Percentiles rank a stretch among this genome's conserved stretches.
phyloP scores from a whole-genome alignment of 768 basidiomycete genomes.

The Pisolithus sp. region DNA sequence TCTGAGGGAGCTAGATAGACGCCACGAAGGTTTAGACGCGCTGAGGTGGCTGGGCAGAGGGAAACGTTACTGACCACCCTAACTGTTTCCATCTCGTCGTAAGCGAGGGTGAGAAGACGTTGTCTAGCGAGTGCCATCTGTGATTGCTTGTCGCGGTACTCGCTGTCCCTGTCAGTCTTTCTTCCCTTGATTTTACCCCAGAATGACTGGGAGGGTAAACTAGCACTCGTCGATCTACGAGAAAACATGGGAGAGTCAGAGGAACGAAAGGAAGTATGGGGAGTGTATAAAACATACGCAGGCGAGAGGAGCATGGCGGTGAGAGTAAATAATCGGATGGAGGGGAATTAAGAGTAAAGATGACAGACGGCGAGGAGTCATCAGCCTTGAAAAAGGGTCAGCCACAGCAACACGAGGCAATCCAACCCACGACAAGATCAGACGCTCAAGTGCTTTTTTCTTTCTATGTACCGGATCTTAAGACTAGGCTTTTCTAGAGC shows the following conservation, averaged over 20 bases:
- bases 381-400: constrained; percentile 26
- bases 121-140: constrained; percentile 69
- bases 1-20: constrained; percentile 53
- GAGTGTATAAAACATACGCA: constrained; percentile 47
- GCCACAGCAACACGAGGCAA: constrained; percentile 60
- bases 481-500: too few relatives aligned
- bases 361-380: constrained; percentile 21
- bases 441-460: constrained; percentile 3
- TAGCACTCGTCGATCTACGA: constrained; percentile 59
- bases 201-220: constrained; percentile 44
- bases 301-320: constrained; percentile 71
- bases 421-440: constrained; percentile 8
- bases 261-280: constrained; percentile 13
- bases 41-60: not conserved
- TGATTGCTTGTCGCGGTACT: constrained; percentile 46
- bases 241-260: constrained; percentile 28
- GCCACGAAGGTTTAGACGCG: constrained; percentile 1
- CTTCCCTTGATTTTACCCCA: constrained; percentile 64
- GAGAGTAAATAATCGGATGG: constrained; percentile 17
- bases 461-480: too few relatives aligned
- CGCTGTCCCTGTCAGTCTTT: constrained; percentile 57
- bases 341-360: constrained; percentile 14
- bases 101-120: constrained; percentile 74
- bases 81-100: too few relatives aligned
- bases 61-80: too few relatives aligned